phyloP scores from a whole-genome alignment of 495 filamentous ascomycete species.

The Aspergillus homomorphus region DNA sequence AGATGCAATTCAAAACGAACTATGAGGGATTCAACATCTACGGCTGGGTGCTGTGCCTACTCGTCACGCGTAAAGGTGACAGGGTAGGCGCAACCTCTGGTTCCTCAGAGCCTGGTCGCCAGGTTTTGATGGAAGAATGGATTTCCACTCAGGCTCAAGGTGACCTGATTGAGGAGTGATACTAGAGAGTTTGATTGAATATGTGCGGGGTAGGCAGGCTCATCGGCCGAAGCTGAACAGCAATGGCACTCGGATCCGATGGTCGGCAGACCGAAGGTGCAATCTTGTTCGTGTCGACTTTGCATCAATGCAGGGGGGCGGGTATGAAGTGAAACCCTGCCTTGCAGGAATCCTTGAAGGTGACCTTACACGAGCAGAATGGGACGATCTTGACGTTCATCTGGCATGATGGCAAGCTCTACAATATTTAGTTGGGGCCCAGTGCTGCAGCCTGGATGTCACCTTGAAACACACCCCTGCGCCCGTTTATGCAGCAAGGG shows the following conservation, averaged over 20 bases:
- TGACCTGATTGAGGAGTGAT: constrained; percentile 45
- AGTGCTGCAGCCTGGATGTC: not conserved
- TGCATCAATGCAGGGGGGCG: not conserved
- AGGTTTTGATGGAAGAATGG: constrained; percentile 91
- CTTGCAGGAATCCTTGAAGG: not conserved
- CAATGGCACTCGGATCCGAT: not conserved
- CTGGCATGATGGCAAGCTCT: not conserved
- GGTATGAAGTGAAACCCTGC: not conserved
- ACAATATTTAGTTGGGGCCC: not conserved
- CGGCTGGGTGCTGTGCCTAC: constrained; percentile 82
- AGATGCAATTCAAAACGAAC: constrained; percentile 73
- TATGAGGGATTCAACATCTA: constrained; percentile 97
- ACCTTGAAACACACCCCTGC: not conserved
- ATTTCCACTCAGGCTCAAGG: constrained; percentile 65
- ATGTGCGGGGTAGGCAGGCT: not conserved
- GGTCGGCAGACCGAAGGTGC: not conserved
- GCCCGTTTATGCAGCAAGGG: not conserved
- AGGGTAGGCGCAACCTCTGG: constrained; percentile 31
- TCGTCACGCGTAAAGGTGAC: constrained; percentile 71
- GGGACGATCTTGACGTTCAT: not conserved
- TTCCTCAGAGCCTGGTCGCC: constrained; percentile 44
- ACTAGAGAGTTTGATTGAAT: not conserved
- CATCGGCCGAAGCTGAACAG: not conserved
- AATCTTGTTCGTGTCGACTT: not conserved
- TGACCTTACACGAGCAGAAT: not conserved